A percentile compares a stretch with the other conserved stretches of the same genome.
Conservation (phyloP, 2,329 filamentous ascomycete species). For the Sphaerulina vaccinii region DNA sequence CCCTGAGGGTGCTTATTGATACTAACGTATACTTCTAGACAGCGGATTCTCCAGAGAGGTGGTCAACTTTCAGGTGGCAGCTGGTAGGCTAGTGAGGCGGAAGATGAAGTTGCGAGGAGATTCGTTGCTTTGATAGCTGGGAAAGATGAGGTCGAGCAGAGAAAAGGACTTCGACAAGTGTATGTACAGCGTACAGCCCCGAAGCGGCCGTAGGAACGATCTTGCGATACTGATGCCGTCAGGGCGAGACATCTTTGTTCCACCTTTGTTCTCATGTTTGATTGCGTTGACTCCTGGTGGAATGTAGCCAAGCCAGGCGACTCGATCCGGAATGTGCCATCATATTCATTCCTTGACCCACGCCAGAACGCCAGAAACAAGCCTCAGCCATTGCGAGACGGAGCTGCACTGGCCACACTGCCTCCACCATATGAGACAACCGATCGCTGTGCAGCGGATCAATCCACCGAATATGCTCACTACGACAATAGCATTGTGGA, state of each 20-base stretch:
- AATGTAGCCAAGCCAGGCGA: constrained; percentile 5
- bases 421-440: background rate
- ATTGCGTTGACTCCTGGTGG: constrained; percentile 11
- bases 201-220: background rate
- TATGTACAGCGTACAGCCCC: background rate
- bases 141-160: background rate
- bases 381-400: background rate
- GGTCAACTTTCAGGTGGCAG: background rate
- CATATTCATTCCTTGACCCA: background rate
- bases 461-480: background rate
- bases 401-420: background rate
- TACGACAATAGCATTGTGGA: background rate
- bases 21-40: constrained; percentile 1
- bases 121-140: background rate
- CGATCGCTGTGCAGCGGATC: too few species aligned
- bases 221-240: background rate
- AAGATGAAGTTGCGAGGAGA: background rate
- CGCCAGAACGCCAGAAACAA: too few species aligned
- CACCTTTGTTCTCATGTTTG: constrained; percentile 10
- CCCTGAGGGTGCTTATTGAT: too few species aligned
- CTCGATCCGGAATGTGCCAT: background rate
- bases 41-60: background rate
- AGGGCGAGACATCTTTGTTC: constrained; percentile 11
- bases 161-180: too few species aligned
- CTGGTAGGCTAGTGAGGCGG: background rate